Evolutionary conservation across 2,329 filamentous ascomycete genomes (phyloP), one percentile per base, ranked within the genome.

Genomic region (Zalaria sp.): DNA sequence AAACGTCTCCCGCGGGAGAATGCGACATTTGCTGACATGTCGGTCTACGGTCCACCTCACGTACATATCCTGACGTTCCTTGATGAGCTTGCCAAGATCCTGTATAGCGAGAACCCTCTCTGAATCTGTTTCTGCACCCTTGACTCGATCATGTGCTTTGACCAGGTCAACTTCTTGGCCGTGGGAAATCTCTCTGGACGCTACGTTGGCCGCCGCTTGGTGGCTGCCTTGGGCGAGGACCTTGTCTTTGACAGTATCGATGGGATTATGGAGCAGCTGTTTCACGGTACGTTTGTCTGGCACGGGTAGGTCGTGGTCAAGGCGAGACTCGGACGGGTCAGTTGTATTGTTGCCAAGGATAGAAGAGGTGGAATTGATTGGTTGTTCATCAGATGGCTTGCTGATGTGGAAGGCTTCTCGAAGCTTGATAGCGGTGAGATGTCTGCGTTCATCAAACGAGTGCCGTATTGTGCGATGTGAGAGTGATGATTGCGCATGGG

Each of bases 141-240:
- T 45, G 5, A 50, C 46, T 25, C 41, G 47, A 40, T 56, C 53
- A 4, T 58, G 47, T 2, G 58, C 60, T 11, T 58, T 54, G 5
- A 64, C 37, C 5, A 63, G 51, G 26, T 62, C 54, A 2, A 63
- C 53, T 9, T 64, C 57, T 11, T 57, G 49, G 6, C 59, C 54
- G 38, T 60, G 56, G 3, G 62, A 52, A 5, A 61, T 45, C 36
- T 60, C 57, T 62, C 60, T 79, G 7, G 75, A 66, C 53, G 51
- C 52, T 18, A 58, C 47, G 11, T 57, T 54, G 5, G 48, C 51
- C 8, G 56, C 53, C 1, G 52, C 37, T 38, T 57, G 42, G n/a
- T 55, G 47, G 11, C 49, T 52, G 11, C 52, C 47, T 11, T 53
- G 49, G 18, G 43, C 43, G 10, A n/a, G n/a, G n/a, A n/a, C n/a